Base-by-base conservation (phyloP, 257 asterid species). In the Rubia yunnanensis region DNA sequence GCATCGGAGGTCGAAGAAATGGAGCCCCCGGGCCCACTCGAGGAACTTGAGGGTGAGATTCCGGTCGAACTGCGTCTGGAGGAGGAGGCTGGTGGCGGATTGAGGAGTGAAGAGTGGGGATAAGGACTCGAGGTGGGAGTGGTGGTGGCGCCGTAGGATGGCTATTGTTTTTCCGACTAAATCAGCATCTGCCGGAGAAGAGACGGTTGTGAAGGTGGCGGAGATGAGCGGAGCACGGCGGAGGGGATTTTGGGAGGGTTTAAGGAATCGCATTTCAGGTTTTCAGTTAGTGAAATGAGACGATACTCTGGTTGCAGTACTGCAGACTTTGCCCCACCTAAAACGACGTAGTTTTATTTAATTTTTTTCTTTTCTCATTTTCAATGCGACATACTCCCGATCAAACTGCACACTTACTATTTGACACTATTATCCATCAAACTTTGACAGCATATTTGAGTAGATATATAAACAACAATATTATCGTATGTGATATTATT, bases 1-100 rank as follows among this genome's bases (percentile, higher is more conserved):
- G 81, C 88, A 85, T 11, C 76, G 85, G 26, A 88, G 86, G 52
- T 88, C 78, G 67, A 91, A 91, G 74, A 91, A 86, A 49, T 85
- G 94, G 32, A 54, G 76, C 46, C 59, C 69, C 63, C 81, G 84
- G 50, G 94, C 96, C 91, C 91, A 91, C 36, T 66, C 49, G 73
- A 88, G 65, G 83, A 91, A 91, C 66, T 78, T 86, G 3, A 84
- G 66, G 71, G 75, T 65, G 41, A 82, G 70, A 64, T 72, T 53
- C 58, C 70, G 80, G 74, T 86, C 69, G 65, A 72, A 64, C 54
- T 81, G 96, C 57, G 86, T 76, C 41, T 74, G 94, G 56, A 85
- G 85, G 73, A 91, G 96, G 50, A 91, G 31, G 71, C 57, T 66
- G 46, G 98, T 63, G 72, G 96, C 82, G 60, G 86, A 67, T 61